These are phyloP conservation scores for Dryas drummondii DNA, from an alignment of 306 rosid genomes.

Conservation along the genomic window DNA sequence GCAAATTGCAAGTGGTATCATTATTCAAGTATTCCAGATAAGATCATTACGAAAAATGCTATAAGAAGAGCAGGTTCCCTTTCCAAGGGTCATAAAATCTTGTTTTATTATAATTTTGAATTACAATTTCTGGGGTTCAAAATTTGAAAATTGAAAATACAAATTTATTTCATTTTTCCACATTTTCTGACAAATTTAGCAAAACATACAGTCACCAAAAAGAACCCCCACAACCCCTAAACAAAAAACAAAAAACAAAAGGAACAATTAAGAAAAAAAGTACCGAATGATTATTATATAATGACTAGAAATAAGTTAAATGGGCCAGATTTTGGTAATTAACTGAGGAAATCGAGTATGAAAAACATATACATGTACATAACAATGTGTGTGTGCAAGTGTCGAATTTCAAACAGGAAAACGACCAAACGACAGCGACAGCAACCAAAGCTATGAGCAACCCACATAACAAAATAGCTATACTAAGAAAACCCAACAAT, in stretches of 20 bases:
- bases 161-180: neutral
- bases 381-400: neutral
- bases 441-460: neutral
- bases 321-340: neutral
- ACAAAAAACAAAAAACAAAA: neutral
- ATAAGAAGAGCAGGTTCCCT: neutral
- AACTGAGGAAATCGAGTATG: neutral
- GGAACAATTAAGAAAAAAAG: too few species aligned
- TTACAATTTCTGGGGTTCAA: neutral
- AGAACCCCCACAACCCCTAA: neutral
- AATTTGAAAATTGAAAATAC: neutral
- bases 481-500: conserved; percentile 2
- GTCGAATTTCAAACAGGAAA: neutral
- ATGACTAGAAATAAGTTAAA: too few species aligned
- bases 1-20: neutral
- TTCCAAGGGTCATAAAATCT: neutral
- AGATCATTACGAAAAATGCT: neutral
- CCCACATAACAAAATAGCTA: neutral
- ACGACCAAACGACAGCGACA: neutral
- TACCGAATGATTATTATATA: neutral
- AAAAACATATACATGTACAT: neutral
- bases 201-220: neutral
- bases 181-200: neutral
- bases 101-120: neutral
- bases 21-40: neutral